Evolutionary conservation across 2,329 filamentous ascomycete genomes (phyloP).

Genomic region (Cladosporium velox): DNA sequence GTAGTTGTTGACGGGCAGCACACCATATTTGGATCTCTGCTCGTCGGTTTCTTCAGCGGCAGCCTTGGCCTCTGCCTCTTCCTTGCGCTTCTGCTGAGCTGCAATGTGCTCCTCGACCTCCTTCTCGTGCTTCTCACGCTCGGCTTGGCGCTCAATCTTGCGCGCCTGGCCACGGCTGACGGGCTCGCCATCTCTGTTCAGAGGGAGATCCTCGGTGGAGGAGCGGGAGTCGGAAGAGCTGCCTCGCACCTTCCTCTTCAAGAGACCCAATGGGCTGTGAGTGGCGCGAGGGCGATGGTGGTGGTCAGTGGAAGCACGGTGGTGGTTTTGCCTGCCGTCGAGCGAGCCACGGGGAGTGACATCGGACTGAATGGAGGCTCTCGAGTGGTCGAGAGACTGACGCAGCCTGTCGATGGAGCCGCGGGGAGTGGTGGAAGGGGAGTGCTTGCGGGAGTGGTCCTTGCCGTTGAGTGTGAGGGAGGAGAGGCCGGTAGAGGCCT

Average conservation of each 20-base stretch:
- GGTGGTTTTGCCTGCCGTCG: not conserved
- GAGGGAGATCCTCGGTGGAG: constrained; percentile 41
- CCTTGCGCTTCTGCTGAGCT: constrained; percentile 50
- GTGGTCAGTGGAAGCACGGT: constrained; percentile 23
- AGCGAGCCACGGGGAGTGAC: not conserved
- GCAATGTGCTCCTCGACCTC: constrained; percentile 47
- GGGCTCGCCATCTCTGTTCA: constrained; percentile 53
- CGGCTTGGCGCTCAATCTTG: constrained; percentile 50
- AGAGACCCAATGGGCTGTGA: constrained; percentile 38
- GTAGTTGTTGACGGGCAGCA: constrained; percentile 60
- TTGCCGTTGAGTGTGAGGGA: constrained; percentile 29
- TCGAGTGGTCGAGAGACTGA: constrained; percentile 17
- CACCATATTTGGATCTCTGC: constrained; percentile 61
- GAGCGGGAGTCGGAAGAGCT: constrained; percentile 38
- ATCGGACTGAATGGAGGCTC: not conserved
- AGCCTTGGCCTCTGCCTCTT: constrained; percentile 51
- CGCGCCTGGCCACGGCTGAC: constrained; percentile 53
- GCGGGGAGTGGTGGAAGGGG: constrained; percentile 12
- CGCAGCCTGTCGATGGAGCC: constrained; percentile 24
- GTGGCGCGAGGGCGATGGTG: constrained; percentile 29
- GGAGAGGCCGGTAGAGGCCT: constrained; percentile 28
- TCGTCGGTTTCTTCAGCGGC: constrained; percentile 58
- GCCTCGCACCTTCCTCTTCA: constrained; percentile 35
- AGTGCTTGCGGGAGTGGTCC: constrained; percentile 16
- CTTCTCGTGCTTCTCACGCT: constrained; percentile 48